A percentile compares a stretch with the other conserved stretches of the same genome.
phyloP scores from a whole-genome alignment of 306 rosid genomes.

The Malus fusca region DNA sequence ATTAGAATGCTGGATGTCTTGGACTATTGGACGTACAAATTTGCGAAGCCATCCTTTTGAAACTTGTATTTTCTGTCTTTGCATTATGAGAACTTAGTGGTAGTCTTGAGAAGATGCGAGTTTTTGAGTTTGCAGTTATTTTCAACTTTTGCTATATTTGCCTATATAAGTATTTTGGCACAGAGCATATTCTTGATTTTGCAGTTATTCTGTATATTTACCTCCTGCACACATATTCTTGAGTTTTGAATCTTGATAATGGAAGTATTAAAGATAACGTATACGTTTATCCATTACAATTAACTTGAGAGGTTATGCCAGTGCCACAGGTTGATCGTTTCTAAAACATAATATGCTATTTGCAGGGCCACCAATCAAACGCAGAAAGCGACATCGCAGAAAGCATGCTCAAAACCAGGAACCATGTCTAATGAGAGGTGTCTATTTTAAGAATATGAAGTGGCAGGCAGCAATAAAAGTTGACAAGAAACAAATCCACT shows the following conservation, averaged over 20 bases:
- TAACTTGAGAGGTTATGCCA: neutral
- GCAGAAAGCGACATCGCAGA: slow-evolving; percentile 82
- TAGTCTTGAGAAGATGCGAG: neutral
- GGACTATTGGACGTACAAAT: neutral
- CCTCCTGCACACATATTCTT: neutral
- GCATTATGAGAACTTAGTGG: neutral
- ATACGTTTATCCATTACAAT: neutral
- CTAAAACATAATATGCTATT: neutral
- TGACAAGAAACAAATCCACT: slow-evolving; percentile 94
- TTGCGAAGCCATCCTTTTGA: neutral
- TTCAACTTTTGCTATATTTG: neutral
- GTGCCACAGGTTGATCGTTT: neutral
- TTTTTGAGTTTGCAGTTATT: neutral
- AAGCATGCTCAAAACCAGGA: slow-evolving; percentile 72
- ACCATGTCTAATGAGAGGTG: slow-evolving; percentile 76
- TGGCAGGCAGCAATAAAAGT: slow-evolving; percentile 99
- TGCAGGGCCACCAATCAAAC: slow-evolving; percentile 75
- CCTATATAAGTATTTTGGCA: neutral
- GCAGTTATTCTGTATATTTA: neutral
- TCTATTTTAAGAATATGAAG: slow-evolving; percentile 88
- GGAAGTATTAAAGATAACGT: neutral
- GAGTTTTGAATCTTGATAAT: neutral
- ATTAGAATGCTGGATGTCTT: neutral
- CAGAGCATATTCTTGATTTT: neutral
- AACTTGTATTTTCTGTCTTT: neutral